Base-by-base conservation (phyloP, 495 filamentous ascomycete species). In the Talaromyces proteolyticus region DNA sequence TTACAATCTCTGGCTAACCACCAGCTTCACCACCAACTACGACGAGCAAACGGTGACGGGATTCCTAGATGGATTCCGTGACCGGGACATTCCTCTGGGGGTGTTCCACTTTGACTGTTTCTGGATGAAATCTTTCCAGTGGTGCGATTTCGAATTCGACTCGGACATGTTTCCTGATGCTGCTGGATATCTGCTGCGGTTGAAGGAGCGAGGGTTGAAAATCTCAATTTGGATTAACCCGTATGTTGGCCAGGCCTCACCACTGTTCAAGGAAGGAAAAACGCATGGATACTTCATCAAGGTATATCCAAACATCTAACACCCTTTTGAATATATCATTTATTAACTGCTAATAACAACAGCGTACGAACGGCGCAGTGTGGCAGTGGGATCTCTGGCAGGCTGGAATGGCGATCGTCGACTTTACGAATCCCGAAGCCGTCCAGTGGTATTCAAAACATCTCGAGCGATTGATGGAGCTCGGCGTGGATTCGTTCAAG, bases 371-470 rank as follows among this genome's bases (percentile, higher is more conserved):
- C 52, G 84, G 81, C 22, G 82, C 85, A 49, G 65, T 88, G 17
- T 88, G 78, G 75, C 83, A 88, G 63, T 87, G 83, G 80, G 84
- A 87, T 56, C 65, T 84, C 34, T 88, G 84, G 84, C 82, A 87
- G 59, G 78, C 82, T 16, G 84, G 85, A 26, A 89, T 89, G 85
- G 84, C 82, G 2, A 66, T 88, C 4, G 72, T 88, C 7, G 85
- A 87, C 57, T 86, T 88, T 63, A 88, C 85, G 3, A 87, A 88
- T 59, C 85, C 84, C 1, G 74, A 72, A 17, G 84, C 84, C 4
- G 73, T 73, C 45, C 55, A 66, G 11, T 88, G 84, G 85, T 88
- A 76, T 56, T 64, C 62, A 47, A 55, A 52, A 3, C 82, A 84
- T 52, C 65, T 88, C 8, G 68, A 81, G 20, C 66, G 62, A 4